Evolutionary conservation across 495 filamentous ascomycete genomes (phyloP), one percentile per base, ranked within the genome.

Genomic region (Aspergillus avenaceus): DNA sequence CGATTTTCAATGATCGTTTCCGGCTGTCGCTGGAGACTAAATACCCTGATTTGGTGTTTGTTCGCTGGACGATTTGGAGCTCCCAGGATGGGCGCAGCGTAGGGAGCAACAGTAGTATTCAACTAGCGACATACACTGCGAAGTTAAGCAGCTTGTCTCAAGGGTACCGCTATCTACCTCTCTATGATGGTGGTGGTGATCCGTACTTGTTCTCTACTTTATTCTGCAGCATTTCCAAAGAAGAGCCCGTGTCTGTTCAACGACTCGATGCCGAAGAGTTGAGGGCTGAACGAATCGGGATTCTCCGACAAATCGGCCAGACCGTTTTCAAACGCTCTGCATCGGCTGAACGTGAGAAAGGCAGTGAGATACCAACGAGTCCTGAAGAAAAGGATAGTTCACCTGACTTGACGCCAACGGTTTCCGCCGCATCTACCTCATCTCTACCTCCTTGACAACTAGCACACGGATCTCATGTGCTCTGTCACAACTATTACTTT

Each of bases 151-250:
- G 83, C 53, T 76, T 98, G 22, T 89, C 91, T 58, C 84, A 95
- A 66, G 93, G 93, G n/a, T 98, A 95, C 60, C 92, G 92, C 42
- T 95, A 96, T 55, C 77, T 98, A 31, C 93, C 92, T n/a, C 76
- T 98, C n/a, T 85, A 84, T 59, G 88, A 96, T 66, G 76, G 79
- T 37, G 86, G 88, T 49, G 93, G 92, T 45, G 90, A 97, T 47
- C 88, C 88, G 53, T 97, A 90, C 63, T 74, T 95, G 19, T 95
- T 95, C 66, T 95, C 93, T n/a, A 95, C 88, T 0, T 71, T 98
- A 27, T 96, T 98, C 69, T 93, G 90, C 66, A 82, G 81, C 50
- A 87, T 97, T 65, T 81, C 82, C 47, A 90, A 84, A 54, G 74
- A 82, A 50, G 75, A 78, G 3, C 72, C 73, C 13, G 53, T 83